Conservation (phyloP, 352 stramenopile species). For the Phytophthora citricola region DNA sequence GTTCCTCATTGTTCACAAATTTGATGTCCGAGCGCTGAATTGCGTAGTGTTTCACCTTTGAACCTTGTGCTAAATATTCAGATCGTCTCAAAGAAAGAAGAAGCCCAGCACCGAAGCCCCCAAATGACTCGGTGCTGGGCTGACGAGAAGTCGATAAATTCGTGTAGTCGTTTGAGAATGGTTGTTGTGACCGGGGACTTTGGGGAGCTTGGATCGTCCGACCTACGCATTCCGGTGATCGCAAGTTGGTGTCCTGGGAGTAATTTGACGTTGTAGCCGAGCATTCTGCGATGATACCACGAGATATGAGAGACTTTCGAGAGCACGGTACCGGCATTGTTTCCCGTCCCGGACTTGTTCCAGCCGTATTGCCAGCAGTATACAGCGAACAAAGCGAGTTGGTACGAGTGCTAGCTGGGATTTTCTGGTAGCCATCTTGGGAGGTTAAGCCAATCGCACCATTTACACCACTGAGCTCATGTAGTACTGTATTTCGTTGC, state of each 20-base stretch:
- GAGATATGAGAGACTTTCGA: conserved; percentile 32
- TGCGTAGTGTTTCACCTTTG: not conserved
- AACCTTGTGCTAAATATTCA: too few species aligned
- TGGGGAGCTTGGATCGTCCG: conserved; percentile 6
- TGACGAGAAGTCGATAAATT: too few species aligned
- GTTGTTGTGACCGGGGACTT: conserved; percentile 24
- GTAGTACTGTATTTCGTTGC: conserved; percentile 5
- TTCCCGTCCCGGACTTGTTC: not conserved
- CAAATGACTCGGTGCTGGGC: too few species aligned
- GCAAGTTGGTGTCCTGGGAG: conserved; percentile 28
- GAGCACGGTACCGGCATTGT: too few species aligned
- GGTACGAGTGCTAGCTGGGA: not conserved
- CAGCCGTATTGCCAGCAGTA: conserved; percentile 21
- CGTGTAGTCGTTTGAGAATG: too few species aligned
- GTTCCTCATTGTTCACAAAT: not conserved
- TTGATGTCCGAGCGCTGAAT: not conserved
- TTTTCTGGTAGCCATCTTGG: conserved; percentile 9
- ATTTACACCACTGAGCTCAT: conserved; percentile 8
- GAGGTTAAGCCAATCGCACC: conserved; percentile 12
- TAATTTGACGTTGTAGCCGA: conserved; percentile 28
- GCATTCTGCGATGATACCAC: conserved; percentile 14
- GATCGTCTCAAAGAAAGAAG: too few species aligned
- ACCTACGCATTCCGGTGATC: conserved; percentile 36
- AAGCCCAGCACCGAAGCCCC: too few species aligned
- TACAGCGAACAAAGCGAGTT: conserved; percentile 13